A percentile compares a stretch with the other conserved stretches of the same genome.
phyloP scores from a whole-genome alignment of 2,329 filamentous ascomycete genomes.

The Trichoderma gracile region DNA sequence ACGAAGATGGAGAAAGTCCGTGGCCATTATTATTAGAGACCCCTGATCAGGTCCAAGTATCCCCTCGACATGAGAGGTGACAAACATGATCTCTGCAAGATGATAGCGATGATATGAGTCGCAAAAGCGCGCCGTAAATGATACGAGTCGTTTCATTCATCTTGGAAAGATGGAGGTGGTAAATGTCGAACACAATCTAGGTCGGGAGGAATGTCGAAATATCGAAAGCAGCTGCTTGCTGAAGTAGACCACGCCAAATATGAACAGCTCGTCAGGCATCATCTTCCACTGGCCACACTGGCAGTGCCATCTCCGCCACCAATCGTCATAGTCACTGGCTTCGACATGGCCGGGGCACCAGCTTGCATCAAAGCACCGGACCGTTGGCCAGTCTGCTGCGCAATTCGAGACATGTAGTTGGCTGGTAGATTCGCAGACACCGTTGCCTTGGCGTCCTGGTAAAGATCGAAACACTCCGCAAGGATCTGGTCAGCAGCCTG shows the following conservation, averaged over 20 bases:
- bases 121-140: slow-evolving; percentile 6
- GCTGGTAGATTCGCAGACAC: slow-evolving; percentile 51
- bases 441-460: slow-evolving; percentile 48
- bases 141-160: slow-evolving; percentile 17
- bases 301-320: not conserved
- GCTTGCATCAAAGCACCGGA: not conserved
- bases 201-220: not conserved
- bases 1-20: not conserved
- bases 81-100: not conserved
- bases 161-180: slow-evolving; percentile 14
- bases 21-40: not conserved
- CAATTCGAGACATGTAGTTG: slow-evolving; percentile 39
- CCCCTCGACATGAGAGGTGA: not conserved
- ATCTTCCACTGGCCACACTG: not conserved
- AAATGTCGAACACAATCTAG: slow-evolving; percentile 19
- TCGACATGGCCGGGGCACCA: not conserved
- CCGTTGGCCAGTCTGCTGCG: not conserved
- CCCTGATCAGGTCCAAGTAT: not conserved
- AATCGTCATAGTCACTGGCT: not conserved
- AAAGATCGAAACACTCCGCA: slow-evolving; percentile 49
- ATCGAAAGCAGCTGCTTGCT: not conserved
- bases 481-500: slow-evolving; percentile 50
- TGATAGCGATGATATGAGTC: not conserved
- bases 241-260: not conserved
- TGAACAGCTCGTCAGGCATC: not conserved